Evolutionary conservation across 2,329 filamentous ascomycete species (phyloP).

Genomic region (Arthrobotrys iridis): DNA sequence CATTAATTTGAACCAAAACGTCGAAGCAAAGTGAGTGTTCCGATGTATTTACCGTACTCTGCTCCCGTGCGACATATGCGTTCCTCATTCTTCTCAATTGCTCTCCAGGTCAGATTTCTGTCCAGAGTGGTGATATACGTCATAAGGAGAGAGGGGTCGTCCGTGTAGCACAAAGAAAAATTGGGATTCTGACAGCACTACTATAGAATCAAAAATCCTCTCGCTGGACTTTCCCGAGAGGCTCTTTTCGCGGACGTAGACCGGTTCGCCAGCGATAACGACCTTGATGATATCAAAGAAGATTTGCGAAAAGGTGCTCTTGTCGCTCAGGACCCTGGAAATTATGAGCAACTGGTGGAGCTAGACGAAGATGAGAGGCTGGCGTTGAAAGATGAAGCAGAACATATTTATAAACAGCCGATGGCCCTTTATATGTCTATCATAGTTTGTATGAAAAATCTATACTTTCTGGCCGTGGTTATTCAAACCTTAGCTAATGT

Average conservation of each 20-base stretch:
- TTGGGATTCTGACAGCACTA: background rate
- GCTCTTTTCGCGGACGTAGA: constrained; percentile 68
- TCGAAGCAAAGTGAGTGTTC: constrained; percentile 47
- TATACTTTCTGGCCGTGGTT: background rate
- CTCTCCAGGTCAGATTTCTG: background rate
- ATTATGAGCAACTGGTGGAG: constrained; percentile 71
- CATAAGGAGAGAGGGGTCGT: background rate
- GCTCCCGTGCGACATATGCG: background rate
- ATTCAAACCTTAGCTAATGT: background rate
- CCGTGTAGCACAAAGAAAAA: background rate
- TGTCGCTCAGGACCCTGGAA: constrained; percentile 74
- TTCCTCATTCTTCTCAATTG: background rate
- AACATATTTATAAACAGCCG: constrained; percentile 75
- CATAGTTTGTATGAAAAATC: constrained; percentile 66
- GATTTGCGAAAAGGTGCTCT: constrained; percentile 76
- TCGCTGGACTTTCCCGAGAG: constrained; percentile 67
- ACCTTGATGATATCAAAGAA: constrained; percentile 69
- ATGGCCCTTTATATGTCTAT: constrained; percentile 73
- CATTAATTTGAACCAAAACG: constrained; percentile 41
- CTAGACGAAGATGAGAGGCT: constrained; percentile 71
- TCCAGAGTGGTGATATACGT: background rate
- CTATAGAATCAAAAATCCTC: constrained; percentile 67
- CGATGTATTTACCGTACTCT: background rate
- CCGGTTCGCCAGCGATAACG: constrained; percentile 71
- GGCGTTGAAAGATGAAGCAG: constrained; percentile 70